Evolutionary conservation across 2,329 filamentous ascomycete species (phyloP).

Genomic region (Aspergillus brasiliensis): DNA sequence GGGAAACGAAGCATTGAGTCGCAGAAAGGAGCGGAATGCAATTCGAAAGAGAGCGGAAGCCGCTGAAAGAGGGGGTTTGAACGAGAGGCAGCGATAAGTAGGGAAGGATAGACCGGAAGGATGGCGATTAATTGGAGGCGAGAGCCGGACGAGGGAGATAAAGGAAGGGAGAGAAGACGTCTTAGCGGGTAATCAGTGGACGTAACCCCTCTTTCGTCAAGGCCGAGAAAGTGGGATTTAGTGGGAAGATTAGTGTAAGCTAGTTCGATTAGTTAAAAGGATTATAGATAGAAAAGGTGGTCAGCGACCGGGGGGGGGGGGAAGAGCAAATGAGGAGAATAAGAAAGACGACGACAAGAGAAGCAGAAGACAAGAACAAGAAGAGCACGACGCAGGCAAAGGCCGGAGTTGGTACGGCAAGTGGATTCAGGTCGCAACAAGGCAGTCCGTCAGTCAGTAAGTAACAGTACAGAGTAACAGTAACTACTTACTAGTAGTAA

Average conservation of each 20-base stretch:
- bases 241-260: background rate
- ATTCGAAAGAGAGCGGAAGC: conserved; percentile 10
- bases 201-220: conserved; percentile 11
- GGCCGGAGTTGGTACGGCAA: background rate
- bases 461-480: too few species aligned
- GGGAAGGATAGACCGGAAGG: conserved; percentile 8
- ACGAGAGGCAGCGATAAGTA: conserved; percentile 3
- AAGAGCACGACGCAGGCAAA: too few species aligned
- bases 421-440: conserved; percentile 2
- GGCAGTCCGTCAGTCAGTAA: background rate
- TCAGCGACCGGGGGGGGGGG: background rate
- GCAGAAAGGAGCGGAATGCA: conserved; percentile 7
- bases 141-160: conserved; percentile 11
- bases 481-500: too few species aligned
- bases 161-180: conserved; percentile 13
- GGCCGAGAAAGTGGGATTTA: background rate
- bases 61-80: conserved; percentile 4
- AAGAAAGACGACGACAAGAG: background rate
- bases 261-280: background rate
- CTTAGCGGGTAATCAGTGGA: conserved; percentile 7
- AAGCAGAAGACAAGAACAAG: background rate
- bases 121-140: conserved; percentile 8
- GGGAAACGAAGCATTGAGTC: conserved; percentile 22
- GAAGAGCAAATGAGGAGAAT: background rate
- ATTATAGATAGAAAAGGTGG: conserved; percentile 8